These are phyloP conservation scores for Amanita inopinata DNA, from an alignment of 768 basidiomycete genomes.

Conservation along the genomic window DNA sequence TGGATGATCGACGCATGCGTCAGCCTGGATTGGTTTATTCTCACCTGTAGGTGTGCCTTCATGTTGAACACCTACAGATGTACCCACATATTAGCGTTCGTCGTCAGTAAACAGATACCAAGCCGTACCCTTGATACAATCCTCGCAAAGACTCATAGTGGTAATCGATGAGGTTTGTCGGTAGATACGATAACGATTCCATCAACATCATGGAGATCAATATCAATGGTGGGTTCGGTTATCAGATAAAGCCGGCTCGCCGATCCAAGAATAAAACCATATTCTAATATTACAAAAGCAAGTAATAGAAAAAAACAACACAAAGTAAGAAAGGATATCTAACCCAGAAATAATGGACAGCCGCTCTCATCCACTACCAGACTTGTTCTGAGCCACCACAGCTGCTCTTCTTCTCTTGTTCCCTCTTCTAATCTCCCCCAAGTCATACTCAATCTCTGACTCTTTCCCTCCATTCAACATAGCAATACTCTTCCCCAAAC, in stretches of 20 bases:
- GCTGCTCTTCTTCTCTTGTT: slow-evolving; percentile 48
- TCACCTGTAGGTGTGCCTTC: slow-evolving; percentile 8
- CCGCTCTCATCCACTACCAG: no score
- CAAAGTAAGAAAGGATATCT: no score
- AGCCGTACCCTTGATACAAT: slow-evolving; percentile 4
- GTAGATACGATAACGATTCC: no score
- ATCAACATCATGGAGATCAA: no score
- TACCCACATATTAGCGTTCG: not conserved
- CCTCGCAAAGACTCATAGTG: slow-evolving; percentile 8
- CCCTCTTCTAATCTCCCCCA: slow-evolving; percentile 70
- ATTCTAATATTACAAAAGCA: no score
- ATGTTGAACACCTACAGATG: slow-evolving; percentile 1
- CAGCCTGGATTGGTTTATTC: not conserved
- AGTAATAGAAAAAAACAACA: no score
- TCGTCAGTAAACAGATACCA: not conserved
- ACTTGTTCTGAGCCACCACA: not conserved
- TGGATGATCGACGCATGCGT: not conserved
- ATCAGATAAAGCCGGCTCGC: no score
- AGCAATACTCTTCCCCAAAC: slow-evolving; percentile 63
- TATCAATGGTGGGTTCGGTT: no score
- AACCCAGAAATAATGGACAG: no score
- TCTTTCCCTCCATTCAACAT: slow-evolving; percentile 54
- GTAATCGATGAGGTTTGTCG: no score
- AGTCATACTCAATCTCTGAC: slow-evolving; percentile 61
- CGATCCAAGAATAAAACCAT: no score